Evolutionary conservation across 1,284 basidiomycete genomes (phyloP), one percentile per base, ranked within the genome.

Genomic region (Papiliotrema flavescens): DNA sequence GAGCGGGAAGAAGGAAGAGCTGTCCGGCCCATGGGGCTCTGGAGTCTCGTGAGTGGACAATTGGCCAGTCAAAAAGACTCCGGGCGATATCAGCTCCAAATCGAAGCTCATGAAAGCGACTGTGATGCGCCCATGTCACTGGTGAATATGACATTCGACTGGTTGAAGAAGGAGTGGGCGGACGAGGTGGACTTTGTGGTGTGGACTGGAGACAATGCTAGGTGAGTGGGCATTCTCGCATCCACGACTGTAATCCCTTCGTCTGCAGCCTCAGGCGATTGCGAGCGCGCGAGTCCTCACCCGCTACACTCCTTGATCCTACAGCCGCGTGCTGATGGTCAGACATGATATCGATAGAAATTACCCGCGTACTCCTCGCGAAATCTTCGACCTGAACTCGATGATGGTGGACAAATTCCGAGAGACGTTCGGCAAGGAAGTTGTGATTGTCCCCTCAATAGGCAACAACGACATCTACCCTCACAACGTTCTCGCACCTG

Each of bases 121-220:
- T 97, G 93, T 70, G 93, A 97, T 75, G 83, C 90, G 15, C 90
- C 92, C 0, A 78, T 88, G 43, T 77, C 79, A 4, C 81, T 96
- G 8, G 85, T 89, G 45, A 88, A 93, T 71, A 80, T 84, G 43
- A 90, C 90, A 2, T 81, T 97, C 48, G 85, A 90, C 57, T 92
- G 83, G 80, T 73, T 95, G 55, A 84, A 86, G 54, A 80, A 85
- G 66, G 82, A 90, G 64, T 92, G 89, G 89, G 81, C 84, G 46
- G 79, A 83, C 57, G 85, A 90, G 65, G 82, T 97, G 44, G 93
- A 97, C 74, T 97, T 96, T 74, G 88, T 94, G 23, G 80, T 94
- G 42, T 92, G 89, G 90, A 95, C 91, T 6, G 92, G 92, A 39
- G 92, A 96, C 75, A 92, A 85, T 76, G 92, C 90, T 35, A 84